These are phyloP conservation scores for Kurtzmaniella quercitrusa DNA, from an alignment of 1,139 yeast species.

Conservation along the genomic window DNA sequence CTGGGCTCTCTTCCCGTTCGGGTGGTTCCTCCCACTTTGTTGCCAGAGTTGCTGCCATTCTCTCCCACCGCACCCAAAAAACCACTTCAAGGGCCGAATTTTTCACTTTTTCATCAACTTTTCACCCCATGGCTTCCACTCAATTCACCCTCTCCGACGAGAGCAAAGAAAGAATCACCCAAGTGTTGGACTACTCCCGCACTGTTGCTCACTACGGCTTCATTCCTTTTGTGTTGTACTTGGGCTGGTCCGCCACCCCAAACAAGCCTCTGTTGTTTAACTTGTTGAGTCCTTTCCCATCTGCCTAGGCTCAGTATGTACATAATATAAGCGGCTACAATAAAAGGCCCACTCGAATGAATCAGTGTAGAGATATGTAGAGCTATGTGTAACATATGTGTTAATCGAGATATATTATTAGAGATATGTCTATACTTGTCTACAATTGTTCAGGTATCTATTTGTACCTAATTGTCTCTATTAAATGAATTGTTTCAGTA, in stretches of 20 bases:
- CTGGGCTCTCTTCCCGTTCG: too few relatives aligned
- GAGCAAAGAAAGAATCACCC: slow-evolving; percentile 83
- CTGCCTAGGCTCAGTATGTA: slow-evolving; percentile 40
- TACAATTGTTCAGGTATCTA: too few relatives aligned
- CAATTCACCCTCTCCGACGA: slow-evolving; percentile 59
- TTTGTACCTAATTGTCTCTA: background rate
- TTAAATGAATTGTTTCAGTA: too few relatives aligned
- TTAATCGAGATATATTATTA: too few relatives aligned
- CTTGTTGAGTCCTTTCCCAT: slow-evolving; percentile 71
- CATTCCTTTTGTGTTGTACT: slow-evolving; percentile 89
- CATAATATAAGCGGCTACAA: background rate
- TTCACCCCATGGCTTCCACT: slow-evolving; percentile 23
- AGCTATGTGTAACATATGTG: too few relatives aligned
- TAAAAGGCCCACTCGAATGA: background rate
- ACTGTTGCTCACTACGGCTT: slow-evolving; percentile 93
- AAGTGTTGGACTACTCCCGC: slow-evolving; percentile 77
- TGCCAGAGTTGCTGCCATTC: too few relatives aligned
- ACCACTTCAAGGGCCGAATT: too few relatives aligned
- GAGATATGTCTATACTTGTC: too few relatives aligned
- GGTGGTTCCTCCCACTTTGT: too few relatives aligned
- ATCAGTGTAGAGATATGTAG: slow-evolving; percentile 9
- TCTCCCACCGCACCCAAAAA: too few relatives aligned
- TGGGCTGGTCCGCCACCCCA: slow-evolving; percentile 87
- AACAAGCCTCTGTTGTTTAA: slow-evolving; percentile 81
- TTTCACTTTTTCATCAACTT: slow-evolving; percentile 3